These are phyloP conservation scores for Pneumocystis canis DNA, from an alignment of 1,139 yeast species.

Conservation along the genomic window DNA sequence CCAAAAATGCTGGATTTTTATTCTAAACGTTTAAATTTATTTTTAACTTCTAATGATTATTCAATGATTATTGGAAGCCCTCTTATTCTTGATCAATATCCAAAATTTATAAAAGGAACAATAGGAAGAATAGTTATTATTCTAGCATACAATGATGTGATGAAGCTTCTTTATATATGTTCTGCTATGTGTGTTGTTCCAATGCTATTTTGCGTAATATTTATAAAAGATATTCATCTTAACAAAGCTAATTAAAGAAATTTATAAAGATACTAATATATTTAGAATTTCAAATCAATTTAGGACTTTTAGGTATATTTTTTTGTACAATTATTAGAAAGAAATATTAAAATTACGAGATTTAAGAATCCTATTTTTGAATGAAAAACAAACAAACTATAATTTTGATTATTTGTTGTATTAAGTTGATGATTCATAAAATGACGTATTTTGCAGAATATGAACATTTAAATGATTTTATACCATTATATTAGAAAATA, in stretches of 20 bases:
- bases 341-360: background rate
- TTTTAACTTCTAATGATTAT: background rate
- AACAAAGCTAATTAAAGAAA: background rate
- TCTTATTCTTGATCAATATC: background rate
- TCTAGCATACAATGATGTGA: background rate
- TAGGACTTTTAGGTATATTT: background rate
- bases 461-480: background rate
- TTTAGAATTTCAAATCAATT: background rate
- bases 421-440: background rate
- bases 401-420: background rate
- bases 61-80: background rate
- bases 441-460: background rate
- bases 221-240: background rate
- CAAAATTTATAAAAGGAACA: background rate
- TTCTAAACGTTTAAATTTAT: background rate
- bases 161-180: background rate
- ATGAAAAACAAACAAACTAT: background rate
- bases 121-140: background rate
- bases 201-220: background rate
- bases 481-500: background rate
- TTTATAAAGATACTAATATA: background rate
- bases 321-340: background rate
- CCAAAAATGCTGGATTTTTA: slow-evolving; percentile 22
- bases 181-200: background rate
- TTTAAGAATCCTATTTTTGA: background rate